Base-by-base conservation (phyloP, 345 rosid genomes). In the Salix dunnii region DNA sequence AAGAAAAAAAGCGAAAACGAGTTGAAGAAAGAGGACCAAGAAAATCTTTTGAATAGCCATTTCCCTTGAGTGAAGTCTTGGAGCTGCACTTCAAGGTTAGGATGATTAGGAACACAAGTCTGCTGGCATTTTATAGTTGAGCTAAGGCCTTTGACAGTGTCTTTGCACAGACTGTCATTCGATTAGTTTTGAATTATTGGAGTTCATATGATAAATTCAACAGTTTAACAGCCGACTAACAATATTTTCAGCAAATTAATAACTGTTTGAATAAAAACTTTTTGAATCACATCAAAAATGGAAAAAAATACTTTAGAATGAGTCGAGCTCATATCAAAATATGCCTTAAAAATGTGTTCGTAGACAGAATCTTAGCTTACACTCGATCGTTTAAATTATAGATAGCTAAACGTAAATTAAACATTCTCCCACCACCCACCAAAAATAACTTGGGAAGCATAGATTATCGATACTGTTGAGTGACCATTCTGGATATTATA, bases 11-110 rank as follows among this genome's bases (percentile, higher is more conserved):
- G 74, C 17, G 61, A 86, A 79, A 65, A 83, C 7, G 48, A 81
- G 46, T 31, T 74, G 87, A 71, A 84, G 65, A 64, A 82, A 67
- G 67, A 86, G 27, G 70, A 85, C 33, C 1, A 72, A 79, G 38
- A 84, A 61, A 73, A 86, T 68, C 76, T 83, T 91, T 75, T 80
- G 84, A 61, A 51, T 40, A 7, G 86, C 91, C 91, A 88, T 86
- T 67, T 80, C 8, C 18, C 35, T 61, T 3, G 13, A 53, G 17
- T 78, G 70, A 76, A 68, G 27, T 21, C 76, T 10, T 43, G 60
- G 58, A 38, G 8, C 14, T 61, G 71, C 16, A 21, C 60, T 21
- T 31, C 65, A 10, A 71, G 7, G 30, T 28, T 71, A 65, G 58
- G 75, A 25, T 76, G 51, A 13, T 36, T 40, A 36, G 76, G 53